Evolutionary conservation across 2,329 filamentous ascomycete genomes (phyloP), one percentile per base, ranked within the genome.

Genomic region (Fusarium succisae): DNA sequence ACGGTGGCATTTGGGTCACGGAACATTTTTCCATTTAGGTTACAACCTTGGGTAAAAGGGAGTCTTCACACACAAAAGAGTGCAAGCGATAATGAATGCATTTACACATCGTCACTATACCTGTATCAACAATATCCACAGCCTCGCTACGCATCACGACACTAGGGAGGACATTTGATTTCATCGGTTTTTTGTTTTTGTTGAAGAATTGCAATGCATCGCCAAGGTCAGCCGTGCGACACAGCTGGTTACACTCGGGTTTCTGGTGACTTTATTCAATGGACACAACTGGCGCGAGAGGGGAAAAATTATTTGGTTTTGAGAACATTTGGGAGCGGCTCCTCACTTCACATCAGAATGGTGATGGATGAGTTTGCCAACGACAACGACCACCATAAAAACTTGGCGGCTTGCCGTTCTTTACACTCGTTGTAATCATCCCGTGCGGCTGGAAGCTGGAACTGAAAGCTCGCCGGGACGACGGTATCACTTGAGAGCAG

Each of bases 391-490:
- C 72, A 70, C 70, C 57, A 72, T 62, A 66, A 47, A 75, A 66
- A 63, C 38, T 69, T 76, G 79, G 79, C 69, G 73, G 81, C 80
- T 80, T 83, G 80, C 79, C 76, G 77, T 86, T 85, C 82, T 85
- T 85, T 87, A 87, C 86, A 80, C 82, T 87, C 85, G 84, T 88
- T 87, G 84, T 87, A 86, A 86, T 87, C 81, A 71, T 79, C 79
- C 79, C 76, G 73, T 79, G 80, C 78, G 77, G 80, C 77, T 79
- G 79, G 79, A 75, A 81, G 79, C 84, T 81, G 82, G 77, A 79
- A 80, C 79, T 67, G 65, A 79, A 78, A 73, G 81, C 78, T 78
- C 74, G 77, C 72, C 67, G 67, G 77, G 76, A 79, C 69, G 77
- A 79, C 75, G 64, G 59, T 78, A 77, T 75, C 77, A 78, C 77